Base-by-base conservation (phyloP, 768 basidiomycete species). In the Leccinum aurantiacum region DNA sequence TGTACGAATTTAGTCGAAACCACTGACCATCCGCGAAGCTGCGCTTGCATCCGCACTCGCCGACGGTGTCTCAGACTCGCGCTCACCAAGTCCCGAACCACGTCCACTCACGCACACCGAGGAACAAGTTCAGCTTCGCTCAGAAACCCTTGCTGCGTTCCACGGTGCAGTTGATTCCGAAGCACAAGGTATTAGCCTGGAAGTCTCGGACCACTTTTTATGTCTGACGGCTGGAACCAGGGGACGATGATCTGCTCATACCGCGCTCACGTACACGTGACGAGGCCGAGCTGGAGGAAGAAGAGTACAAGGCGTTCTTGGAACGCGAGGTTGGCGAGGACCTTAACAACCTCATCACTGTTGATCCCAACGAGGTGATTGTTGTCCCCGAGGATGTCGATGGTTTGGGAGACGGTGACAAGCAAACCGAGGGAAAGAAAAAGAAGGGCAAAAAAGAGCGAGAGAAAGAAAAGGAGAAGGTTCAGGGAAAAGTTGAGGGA, bases 141-240 rank as follows among this genome's bases (percentile, higher is more conserved):
- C 82, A 37, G 95, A 97, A 71, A 94, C 91, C 0, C 91, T 93
- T 24, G 80, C 86, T 1, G 95, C 90, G 1, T 98, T 99, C 74
- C 87, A 90, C 58, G 70, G 69, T 1, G 78, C 77, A 13, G 60
- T 76, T 3, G 61, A 62, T 24, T 24, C 53, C 0, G 57, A 57
- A 0, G 25, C 6, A 24, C 60, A 63, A 64, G 71, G 69, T 65
- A 62, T 38, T 33, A 14, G 19, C 37, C 2, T 10, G 5, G 6
- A 3, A 17, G 44, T 63, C 47, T 54, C 3, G 3, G 6, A 51
- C 17, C 7, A 4, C 15, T 35, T 52, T 15, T 15, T 52, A 22
- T 35, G 27, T 25, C 35, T 52, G 41, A 47, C 15, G 15, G 46
- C 22, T n/a, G 69, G 14, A 62, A 65, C 35, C 71, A 71, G 27